Evolutionary conservation across 2,329 filamentous ascomycete genomes (phyloP).

Genomic region (Ceratocystis huliohia): DNA sequence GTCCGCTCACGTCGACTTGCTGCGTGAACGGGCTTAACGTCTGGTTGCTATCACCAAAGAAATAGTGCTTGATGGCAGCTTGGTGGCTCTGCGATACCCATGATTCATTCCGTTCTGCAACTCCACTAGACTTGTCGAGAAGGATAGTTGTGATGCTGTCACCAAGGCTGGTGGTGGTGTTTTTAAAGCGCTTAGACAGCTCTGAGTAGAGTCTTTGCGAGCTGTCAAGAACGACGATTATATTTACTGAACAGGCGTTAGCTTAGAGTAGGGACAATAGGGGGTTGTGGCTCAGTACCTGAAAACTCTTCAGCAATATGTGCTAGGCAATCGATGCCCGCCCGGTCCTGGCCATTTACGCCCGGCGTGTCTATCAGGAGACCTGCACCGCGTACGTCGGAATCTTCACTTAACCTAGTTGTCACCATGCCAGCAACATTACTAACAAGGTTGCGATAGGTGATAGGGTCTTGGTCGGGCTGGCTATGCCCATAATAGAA

Average conservation of each 20-base stretch:
- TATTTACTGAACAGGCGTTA: slow-evolving; percentile 45
- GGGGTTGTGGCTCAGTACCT: slow-evolving; percentile 27
- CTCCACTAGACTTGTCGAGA: slow-evolving; percentile 75
- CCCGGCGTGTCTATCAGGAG: slow-evolving; percentile 78
- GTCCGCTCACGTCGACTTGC: slow-evolving; percentile 61
- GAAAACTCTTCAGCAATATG: slow-evolving; percentile 55
- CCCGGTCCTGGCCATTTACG: slow-evolving; percentile 50
- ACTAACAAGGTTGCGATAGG: slow-evolving; percentile 64
- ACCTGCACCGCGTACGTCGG: slow-evolving; percentile 56
- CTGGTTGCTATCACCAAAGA: slow-evolving; percentile 70
- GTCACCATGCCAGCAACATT: slow-evolving; percentile 68
- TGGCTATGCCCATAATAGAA: slow-evolving; percentile 72
- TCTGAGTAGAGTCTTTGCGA: slow-evolving; percentile 57
- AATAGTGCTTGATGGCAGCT: slow-evolving; percentile 76
- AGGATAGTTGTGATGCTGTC: slow-evolving; percentile 64
- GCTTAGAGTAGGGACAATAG: neutral
- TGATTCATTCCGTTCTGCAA: slow-evolving; percentile 57
- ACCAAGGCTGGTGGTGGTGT: slow-evolving; percentile 41
- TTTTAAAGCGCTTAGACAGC: slow-evolving; percentile 55
- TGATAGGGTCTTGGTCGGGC: slow-evolving; percentile 56
- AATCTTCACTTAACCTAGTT: slow-evolving; percentile 64
- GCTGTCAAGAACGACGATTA: slow-evolving; percentile 71
- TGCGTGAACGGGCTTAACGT: slow-evolving; percentile 80
- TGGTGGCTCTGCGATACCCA: slow-evolving; percentile 66
- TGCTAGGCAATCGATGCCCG: slow-evolving; percentile 61